Evolutionary conservation across 129 eudicot species (phyloP), one percentile per base, ranked within the genome.

Genomic region (Flaveria trinervia): DNA sequence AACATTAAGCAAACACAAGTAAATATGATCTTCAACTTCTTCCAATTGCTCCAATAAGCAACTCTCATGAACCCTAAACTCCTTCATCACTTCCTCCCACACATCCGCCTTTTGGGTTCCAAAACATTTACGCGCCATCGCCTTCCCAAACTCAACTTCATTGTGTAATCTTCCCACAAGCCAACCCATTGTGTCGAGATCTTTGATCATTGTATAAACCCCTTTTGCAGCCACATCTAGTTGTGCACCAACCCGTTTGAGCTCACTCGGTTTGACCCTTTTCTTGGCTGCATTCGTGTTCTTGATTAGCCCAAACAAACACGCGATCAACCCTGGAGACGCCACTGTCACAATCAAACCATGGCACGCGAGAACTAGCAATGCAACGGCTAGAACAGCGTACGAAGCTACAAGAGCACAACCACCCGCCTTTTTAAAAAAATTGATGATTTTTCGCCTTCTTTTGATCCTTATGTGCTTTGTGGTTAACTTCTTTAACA

Each of bases 201-300:
- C 97, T 71, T 90, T 93, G 22, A 77, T 87, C 75, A 93, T 48
- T 5, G 86, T 82, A 70, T 81, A 93, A 48, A 87, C 83, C 66
- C 98, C 97, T 83, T 82, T 85, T 17, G 96, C 96, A 17, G 97
- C 97, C 12, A 85, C 80, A 76, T 93, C 97, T 62, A 90, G 80
- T 67, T 90, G 92, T 33, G 57, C 72, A 9, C 81, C 80, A 17
- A 84, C 66, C 28, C 85, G 79, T 54, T 86, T 77, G 15, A 65
- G 82, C 72, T 61, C 55, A 20, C 36, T 71, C 28, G 26, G 71
- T 76, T 71, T 84, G 2, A 48, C 49, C 67, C 61, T 33, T 28
- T 28, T 67, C 36, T 39, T 77, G 16, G 36, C 76, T 28, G 16
- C 1, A 10, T 68, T 65, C 6, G 15, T n/a, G 54, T 72, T 84